Evolutionary conservation across 805 yeast species (phyloP).

Genomic region (Kockiozyma suomiensis): DNA sequence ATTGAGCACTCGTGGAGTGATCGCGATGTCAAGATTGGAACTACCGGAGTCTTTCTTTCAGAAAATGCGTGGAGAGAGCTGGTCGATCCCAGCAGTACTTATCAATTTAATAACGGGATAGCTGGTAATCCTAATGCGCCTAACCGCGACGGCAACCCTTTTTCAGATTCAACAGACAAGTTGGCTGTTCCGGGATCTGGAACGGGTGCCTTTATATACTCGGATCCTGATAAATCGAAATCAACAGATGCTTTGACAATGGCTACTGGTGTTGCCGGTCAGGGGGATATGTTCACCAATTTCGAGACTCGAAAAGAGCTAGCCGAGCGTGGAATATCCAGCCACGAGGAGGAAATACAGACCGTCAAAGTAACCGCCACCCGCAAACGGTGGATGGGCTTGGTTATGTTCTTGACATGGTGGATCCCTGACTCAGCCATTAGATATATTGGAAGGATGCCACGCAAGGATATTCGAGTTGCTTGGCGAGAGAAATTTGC

Average conservation of each 20-base stretch:
- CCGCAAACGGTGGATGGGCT: slow-evolving; percentile 44
- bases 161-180: slow-evolving; percentile 16
- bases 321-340: slow-evolving; percentile 43
- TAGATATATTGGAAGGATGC: slow-evolving; percentile 40
- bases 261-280: slow-evolving; percentile 33
- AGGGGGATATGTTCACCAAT: slow-evolving; percentile 43
- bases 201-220: slow-evolving; percentile 25
- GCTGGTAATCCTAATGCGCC: slow-evolving; percentile 14
- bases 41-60: slow-evolving; percentile 47
- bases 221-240: slow-evolving; percentile 31
- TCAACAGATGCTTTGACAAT: slow-evolving; percentile 30
- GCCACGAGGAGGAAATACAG: slow-evolving; percentile 39
- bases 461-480: slow-evolving; percentile 43
- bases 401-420: slow-evolving; percentile 46
- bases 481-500: slow-evolving; percentile 51
- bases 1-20: slow-evolving; percentile 42
- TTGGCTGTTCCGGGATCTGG: slow-evolving; percentile 33
- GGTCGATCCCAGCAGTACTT: slow-evolving; percentile 42
- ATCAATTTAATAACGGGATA: neutral
- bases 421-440: slow-evolving; percentile 47
- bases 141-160: slow-evolving; percentile 6
- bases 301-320: slow-evolving; percentile 40
- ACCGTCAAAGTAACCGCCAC: slow-evolving; percentile 39
- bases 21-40: slow-evolving; percentile 46
- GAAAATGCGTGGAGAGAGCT: slow-evolving; percentile 47